These are phyloP conservation scores for Tympanopsis confertula DNA, from an alignment of 2,329 filamentous ascomycete genomes.

Conservation along the genomic window DNA sequence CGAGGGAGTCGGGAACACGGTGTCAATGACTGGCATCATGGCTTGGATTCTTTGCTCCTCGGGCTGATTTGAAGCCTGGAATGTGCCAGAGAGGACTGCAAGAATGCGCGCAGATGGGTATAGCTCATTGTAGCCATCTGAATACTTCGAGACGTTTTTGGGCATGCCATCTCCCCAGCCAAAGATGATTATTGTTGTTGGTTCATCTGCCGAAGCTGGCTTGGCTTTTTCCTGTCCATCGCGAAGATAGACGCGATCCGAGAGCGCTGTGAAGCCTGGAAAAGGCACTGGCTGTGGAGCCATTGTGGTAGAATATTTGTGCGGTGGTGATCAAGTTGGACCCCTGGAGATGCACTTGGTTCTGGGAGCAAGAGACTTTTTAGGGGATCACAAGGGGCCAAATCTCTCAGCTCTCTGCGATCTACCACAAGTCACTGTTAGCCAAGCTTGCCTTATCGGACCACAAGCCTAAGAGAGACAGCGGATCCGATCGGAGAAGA, in stretches of 20 bases:
- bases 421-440: no score
- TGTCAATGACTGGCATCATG: constrained; percentile 32
- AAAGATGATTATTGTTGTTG: constrained; percentile 37
- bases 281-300: no score
- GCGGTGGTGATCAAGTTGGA: no score
- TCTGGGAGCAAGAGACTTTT: no score
- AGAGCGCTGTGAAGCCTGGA: constrained; percentile 32
- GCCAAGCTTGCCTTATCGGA: no score
- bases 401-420: no score
- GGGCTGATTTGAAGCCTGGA: constrained; percentile 29
- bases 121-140: constrained; percentile 34
- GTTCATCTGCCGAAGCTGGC: constrained; percentile 13
- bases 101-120: constrained; percentile 38
- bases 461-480: no score
- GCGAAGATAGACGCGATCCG: constrained; percentile 33
- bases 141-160: constrained; percentile 43
- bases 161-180: constrained; percentile 45
- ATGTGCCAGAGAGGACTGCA: constrained; percentile 35
- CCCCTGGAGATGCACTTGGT: no score
- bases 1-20: constrained; percentile 15
- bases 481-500: no score
- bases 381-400: no score
- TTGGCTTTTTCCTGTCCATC: constrained; percentile 15
- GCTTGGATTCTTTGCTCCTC: constrained; percentile 27
- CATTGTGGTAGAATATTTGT: no score